These are phyloP conservation scores for Skeletonema menzelii DNA, from an alignment of 108 stramenopile genomes.

Conservation along the genomic window DNA sequence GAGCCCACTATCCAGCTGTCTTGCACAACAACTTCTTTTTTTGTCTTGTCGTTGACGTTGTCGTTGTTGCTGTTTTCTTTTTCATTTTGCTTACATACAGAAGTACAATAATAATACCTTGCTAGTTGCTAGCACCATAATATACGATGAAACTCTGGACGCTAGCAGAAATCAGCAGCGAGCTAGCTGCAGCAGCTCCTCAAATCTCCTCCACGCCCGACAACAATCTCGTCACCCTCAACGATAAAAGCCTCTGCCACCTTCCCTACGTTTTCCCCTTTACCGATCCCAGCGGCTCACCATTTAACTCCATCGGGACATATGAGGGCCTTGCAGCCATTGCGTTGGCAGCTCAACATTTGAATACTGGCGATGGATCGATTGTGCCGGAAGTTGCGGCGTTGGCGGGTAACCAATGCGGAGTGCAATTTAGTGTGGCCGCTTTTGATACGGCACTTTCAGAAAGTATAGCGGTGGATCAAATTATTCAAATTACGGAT, in stretches of 20 bases:
- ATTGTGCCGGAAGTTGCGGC: conserved; percentile 20
- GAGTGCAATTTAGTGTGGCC: conserved; percentile 7
- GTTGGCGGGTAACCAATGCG: conserved; percentile 3
- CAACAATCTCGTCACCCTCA: not conserved
- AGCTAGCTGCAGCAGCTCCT: not conserved
- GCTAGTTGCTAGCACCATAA: too few relatives aligned
- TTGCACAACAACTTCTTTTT: too few relatives aligned
- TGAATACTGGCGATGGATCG: conserved; percentile 27
- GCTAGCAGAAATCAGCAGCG: not conserved
- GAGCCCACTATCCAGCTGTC: too few relatives aligned
- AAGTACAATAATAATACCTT: too few relatives aligned
- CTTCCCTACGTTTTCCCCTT: conserved; percentile 13
- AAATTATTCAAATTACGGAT: conserved; percentile 28
- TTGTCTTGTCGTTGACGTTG: too few relatives aligned
- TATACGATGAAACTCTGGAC: not conserved
- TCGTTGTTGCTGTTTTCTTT: too few relatives aligned
- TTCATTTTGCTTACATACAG: too few relatives aligned
- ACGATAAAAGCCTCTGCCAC: conserved; percentile 4
- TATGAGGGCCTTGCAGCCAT: conserved; percentile 20
- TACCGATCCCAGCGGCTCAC: not conserved
- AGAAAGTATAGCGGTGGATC: conserved; percentile 14
- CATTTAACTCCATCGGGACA: not conserved
- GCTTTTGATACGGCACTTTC: conserved; percentile 7
- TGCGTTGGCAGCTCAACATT: conserved; percentile 20
- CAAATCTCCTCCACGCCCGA: not conserved